Base-by-base conservation (phyloP, 2,329 filamentous ascomycete species). In the Periconia digitata region DNA sequence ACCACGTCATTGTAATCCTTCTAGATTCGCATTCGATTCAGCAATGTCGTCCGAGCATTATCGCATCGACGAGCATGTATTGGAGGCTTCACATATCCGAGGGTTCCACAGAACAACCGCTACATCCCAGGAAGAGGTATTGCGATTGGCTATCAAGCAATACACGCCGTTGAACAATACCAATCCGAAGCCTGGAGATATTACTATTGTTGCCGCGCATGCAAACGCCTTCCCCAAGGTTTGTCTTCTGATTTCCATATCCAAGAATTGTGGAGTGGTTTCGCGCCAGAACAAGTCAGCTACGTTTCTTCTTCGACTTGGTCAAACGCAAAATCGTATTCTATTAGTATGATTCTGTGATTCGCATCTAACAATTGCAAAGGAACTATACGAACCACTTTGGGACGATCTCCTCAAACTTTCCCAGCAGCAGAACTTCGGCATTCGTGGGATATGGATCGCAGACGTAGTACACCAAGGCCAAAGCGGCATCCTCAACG, bases 201-300 rank as follows among this genome's bases (percentile, higher is more conserved):
- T 96, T 8, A 96, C 90, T 17, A 85, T 97, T 49, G 84, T 97
- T 46, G 90, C 82, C 10, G 86, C 87, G 4, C 92, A 96, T 73
- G 92, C 90, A 42, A 96, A 96, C 74, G 92, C 87, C 10, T 96
- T 96, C 58, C 88, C 90, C 10, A 97, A 96, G 80, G 89, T 89
- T 69, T 15, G 24, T 42, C 21, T 20, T 8, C 17, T 16, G 2
- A n/a, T 23, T 24, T 17, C 16, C 20, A 13, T 20, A 15, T 39
- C 21, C n/a, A n/a, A n/a, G n/a, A n/a, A n/a, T n/a, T n/a, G n/a
- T n/a, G n/a, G n/a, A n/a, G n/a, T n/a, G n/a, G n/a, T n/a, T n/a
- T n/a, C n/a, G n/a, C n/a, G n/a, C n/a, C n/a, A n/a, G n/a, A n/a
- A n/a, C n/a, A n/a, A n/a, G n/a, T n/a, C n/a, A n/a, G n/a, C n/a